These are phyloP conservation scores for Podospora appendiculata DNA, from an alignment of 495 filamentous ascomycete species.

Conservation along the genomic window DNA sequence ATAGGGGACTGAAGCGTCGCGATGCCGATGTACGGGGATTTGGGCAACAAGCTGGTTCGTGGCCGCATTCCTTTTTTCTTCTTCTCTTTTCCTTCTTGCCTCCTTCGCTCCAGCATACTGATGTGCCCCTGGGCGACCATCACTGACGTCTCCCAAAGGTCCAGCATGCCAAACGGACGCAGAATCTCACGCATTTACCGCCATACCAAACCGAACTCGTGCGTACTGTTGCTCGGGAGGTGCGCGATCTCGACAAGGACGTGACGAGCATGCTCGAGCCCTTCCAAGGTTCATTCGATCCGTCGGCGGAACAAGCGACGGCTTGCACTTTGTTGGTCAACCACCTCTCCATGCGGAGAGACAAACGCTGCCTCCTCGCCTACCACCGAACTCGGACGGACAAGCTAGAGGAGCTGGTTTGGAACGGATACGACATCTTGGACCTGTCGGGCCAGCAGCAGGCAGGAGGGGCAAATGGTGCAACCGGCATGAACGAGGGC, in stretches of 20 bases:
- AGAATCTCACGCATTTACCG: conserved; percentile 78
- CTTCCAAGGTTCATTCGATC: conserved; percentile 78
- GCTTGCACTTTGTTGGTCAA: conserved; percentile 87
- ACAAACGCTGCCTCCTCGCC: conserved; percentile 92
- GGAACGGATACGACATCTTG: conserved; percentile 77
- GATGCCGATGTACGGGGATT: conserved; percentile 78
- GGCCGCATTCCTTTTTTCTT: too few species aligned
- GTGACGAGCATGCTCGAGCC: conserved; percentile 72
- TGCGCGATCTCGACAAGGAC: conserved; percentile 89
- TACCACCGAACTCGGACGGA: conserved; percentile 88
- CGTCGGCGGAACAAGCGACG: conserved; percentile 70
- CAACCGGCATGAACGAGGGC: conserved; percentile 26
- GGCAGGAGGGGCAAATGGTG: conserved; percentile 23
- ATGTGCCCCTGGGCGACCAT: conserved; percentile 4
- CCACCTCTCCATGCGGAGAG: conserved; percentile 88
- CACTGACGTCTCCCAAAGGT: conserved; percentile 50
- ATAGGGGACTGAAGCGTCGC: not conserved
- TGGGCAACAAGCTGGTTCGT: conserved; percentile 73
- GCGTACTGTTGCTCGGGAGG: conserved; percentile 79
- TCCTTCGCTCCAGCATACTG: not conserved
- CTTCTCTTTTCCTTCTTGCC: too few species aligned
- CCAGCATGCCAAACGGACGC: conserved; percentile 94
- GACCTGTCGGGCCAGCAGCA: conserved; percentile 37
- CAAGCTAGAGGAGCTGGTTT: conserved; percentile 90
- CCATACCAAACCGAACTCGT: conserved; percentile 92